Evolutionary conservation across 2,329 filamentous ascomycete genomes (phyloP), one percentile per base, ranked within the genome.

Genomic region (Claviceps arundinis): DNA sequence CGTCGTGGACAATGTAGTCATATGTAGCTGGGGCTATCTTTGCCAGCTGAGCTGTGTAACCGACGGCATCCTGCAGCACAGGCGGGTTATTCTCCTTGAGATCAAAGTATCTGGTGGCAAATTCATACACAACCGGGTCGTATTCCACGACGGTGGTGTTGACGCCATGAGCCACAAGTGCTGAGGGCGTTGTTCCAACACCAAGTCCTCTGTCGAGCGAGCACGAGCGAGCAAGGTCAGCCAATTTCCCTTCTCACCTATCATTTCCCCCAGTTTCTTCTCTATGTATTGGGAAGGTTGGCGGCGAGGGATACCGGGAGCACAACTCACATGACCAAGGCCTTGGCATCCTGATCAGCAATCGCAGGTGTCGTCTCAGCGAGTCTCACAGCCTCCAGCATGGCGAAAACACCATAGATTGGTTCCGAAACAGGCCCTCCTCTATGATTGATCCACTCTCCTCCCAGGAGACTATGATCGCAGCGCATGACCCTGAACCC

Each of bases 1-100:
- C 93, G 60, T 98, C 93, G 66, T 98, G 93, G 51, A 98, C 77
- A 62, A 98, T 93, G 71, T 95, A 97, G 70, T 96, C 85, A 65
- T 85, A 98, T 30, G 73, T 73, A 47, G 72, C 65, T 7, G 68
- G 65, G 52, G 70, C 60, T 30, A 68, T 59, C 49, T 68, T 62
- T 51, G 71, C 71, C 47, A 75, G 63, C 50, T 68, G 62, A 46
- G 72, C 67, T 17, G 81, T 77, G 65, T 82, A 95, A n/a, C 71
- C 69, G 2, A 89, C 81, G 0, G 93, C 93, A 60, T 98, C 89
- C 49, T 83, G 79, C 56, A 97, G 83, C 50, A 88, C 78, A n/a
- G 85, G 77, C 0, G 80, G 87, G 68, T 93, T 87, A 59, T 91
- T 88, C 22, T 75, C 64, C 2, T 84, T 85, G 5, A 97, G 78